Percentiles rank a stretch among this genome's conserved stretches.
Evolutionary conservation across 2,329 filamentous ascomycete species (phyloP).

Genomic region (Eurotiales sp.): DNA sequence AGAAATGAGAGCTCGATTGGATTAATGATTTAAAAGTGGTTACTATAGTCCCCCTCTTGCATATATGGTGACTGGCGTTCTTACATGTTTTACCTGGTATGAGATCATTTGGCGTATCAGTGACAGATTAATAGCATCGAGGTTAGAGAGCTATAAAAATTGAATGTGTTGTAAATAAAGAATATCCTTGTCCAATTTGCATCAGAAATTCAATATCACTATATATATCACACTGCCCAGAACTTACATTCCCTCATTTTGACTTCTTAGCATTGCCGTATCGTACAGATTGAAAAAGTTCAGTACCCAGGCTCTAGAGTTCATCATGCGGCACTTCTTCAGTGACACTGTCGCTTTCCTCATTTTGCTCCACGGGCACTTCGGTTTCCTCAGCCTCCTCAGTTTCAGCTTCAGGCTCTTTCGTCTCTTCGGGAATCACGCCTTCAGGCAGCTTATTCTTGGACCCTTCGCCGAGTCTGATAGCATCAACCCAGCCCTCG

Average conservation of each 20-base stretch:
- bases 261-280: neutral
- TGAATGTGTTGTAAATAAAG: neutral
- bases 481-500: conserved; percentile 85
- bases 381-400: conserved; percentile 34
- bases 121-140: neutral
- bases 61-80: conserved; percentile 14
- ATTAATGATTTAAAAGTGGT: neutral
- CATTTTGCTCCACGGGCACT: conserved; percentile 25
- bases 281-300: conserved; percentile 4
- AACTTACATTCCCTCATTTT: neutral
- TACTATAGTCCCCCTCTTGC: neutral
- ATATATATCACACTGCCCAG: neutral
- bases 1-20: too few relatives aligned
- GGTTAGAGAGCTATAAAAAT: neutral
- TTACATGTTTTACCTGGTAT: neutral
- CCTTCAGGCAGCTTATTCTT: conserved; percentile 71
- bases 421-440: conserved; percentile 47
- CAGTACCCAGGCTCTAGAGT: conserved; percentile 15
- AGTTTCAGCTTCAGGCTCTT: conserved; percentile 16
- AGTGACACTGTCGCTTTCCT: conserved; percentile 9
- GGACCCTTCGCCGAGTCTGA: conserved; percentile 79
- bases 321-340: conserved; percentile 15
- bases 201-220: neutral
- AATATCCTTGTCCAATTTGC: neutral
- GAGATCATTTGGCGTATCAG: conserved; percentile 2